A percentile compares a stretch with the other conserved stretches of the same genome.
Evolutionary conservation across 768 basidiomycete genomes (phyloP).

Genomic region (Lepiota brunneoincarnata): DNA sequence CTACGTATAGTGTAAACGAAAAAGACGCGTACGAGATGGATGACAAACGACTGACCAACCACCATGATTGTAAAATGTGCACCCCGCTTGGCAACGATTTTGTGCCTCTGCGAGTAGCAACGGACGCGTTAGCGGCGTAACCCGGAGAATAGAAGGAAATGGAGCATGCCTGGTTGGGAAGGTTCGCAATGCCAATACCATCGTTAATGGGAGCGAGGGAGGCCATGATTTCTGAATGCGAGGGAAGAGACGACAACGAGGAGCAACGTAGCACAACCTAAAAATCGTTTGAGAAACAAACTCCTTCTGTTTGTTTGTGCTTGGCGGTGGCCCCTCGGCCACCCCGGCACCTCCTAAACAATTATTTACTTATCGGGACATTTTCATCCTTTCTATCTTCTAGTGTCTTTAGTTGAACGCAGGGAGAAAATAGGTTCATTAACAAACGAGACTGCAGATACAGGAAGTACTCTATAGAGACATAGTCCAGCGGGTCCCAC

Average conservation of each 20-base stretch:
- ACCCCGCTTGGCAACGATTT: conserved; percentile 97
- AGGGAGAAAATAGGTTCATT: no score
- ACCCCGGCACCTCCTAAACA: background rate
- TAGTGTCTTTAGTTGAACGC: no score
- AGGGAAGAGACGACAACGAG: conserved; percentile 21
- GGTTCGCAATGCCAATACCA: conserved; percentile 93
- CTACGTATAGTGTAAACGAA: conserved; percentile 35
- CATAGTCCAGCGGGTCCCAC: no score
- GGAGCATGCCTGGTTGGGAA: conserved; percentile 88
- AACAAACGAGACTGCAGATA: no score
- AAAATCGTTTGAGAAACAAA: conserved; percentile 35
- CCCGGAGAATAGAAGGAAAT: background rate
- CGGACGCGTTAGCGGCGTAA: conserved; percentile 24
- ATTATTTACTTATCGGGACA: no score
- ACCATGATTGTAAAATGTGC: conserved; percentile 99
- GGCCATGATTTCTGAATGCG: conserved; percentile 37
- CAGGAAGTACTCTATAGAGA: no score
- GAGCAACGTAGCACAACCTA: conserved; percentile 24
- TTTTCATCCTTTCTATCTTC: no score
- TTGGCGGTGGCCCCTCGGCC: conserved; percentile 8
- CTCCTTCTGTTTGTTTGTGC: conserved; percentile 25
- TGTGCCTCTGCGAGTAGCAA: conserved; percentile 74
- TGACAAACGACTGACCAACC: conserved; percentile 64
- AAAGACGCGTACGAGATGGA: background rate
- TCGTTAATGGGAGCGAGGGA: conserved; percentile 49